Conservation (phyloP, 1,284 basidiomycete genomes). For the Rhodotorula sp. region DNA sequence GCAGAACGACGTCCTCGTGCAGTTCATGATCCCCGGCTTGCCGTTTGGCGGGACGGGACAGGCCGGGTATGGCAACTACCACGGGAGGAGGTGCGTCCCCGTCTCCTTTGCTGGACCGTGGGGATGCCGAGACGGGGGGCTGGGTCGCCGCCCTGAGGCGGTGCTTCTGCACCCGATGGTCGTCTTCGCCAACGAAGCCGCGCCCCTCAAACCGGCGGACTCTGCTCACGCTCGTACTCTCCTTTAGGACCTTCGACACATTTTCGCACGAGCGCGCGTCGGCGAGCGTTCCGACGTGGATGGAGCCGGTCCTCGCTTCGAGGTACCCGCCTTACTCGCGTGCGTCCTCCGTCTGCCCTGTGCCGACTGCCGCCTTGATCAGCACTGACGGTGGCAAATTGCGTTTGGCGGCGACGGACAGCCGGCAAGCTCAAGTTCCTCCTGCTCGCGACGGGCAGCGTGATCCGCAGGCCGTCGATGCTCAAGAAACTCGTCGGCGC, state of each 20-base stretch:
- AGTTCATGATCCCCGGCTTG: conserved; percentile 37
- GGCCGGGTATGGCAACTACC: conserved; percentile 41
- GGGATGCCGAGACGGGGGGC: conserved; percentile 28
- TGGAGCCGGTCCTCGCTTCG: conserved; percentile 49
- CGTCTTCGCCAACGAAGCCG: too few relatives aligned
- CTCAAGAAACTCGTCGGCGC: conserved; percentile 1
- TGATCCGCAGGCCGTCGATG: conserved; percentile 17
- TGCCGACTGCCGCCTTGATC: neutral
- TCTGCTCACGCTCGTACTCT: too few relatives aligned
- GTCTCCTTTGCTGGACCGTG: conserved; percentile 2
- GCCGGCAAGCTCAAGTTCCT: conserved; percentile 33
- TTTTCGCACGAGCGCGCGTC: conserved; percentile 52
- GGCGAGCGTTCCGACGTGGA: conserved; percentile 48
- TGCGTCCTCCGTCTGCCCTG: neutral
- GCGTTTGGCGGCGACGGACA: neutral
- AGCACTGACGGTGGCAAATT: neutral
- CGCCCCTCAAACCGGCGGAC: too few relatives aligned
- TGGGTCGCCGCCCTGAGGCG: conserved; percentile 5
- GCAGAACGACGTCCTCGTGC: conserved; percentile 47
- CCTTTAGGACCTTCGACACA: conserved; percentile 48
- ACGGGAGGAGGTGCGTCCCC: conserved; percentile 27
- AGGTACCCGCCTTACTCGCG: conserved; percentile 52
- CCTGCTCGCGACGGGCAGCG: conserved; percentile 18
- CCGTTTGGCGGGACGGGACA: conserved; percentile 45
- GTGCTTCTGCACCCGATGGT: too few relatives aligned